Conservation (phyloP, 1,284 basidiomycete genomes). For the Ceratobasidium sp. region DNA sequence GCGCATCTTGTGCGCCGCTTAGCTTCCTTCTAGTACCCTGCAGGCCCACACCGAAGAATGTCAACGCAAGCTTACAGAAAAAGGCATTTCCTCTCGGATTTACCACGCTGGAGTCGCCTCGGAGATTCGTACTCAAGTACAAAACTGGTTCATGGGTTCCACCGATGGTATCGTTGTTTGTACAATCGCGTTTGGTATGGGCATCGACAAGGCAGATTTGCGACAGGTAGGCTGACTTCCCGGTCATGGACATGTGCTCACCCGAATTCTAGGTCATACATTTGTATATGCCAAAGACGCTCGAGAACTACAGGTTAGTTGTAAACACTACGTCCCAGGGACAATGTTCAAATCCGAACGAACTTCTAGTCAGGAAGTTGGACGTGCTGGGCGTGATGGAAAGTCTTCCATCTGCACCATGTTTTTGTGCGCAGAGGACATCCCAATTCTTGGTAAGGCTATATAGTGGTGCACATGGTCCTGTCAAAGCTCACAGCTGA, state of each 20-base stretch:
- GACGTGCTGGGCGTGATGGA: conserved; percentile 48
- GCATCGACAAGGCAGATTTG: conserved; percentile 45
- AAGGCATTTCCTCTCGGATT: conserved; percentile 37
- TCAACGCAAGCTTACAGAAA: conserved; percentile 27
- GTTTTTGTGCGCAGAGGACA: conserved; percentile 45
- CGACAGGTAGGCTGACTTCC: conserved; percentile 33
- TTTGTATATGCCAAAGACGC: conserved; percentile 48
- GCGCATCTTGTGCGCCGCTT: neutral
- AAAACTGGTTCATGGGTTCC: conserved; percentile 47
- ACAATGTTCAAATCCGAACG: neutral
- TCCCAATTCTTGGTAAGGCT: conserved; percentile 42
- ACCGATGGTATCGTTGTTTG: conserved; percentile 46
- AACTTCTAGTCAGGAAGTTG: conserved; percentile 48
- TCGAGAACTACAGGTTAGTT: conserved; percentile 44
- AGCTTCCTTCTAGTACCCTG: conserved; percentile 29
- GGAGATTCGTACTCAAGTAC: conserved; percentile 39
- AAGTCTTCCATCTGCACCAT: conserved; percentile 45
- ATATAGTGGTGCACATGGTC: neutral
- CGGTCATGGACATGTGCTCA: neutral
- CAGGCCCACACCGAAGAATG: conserved; percentile 46
- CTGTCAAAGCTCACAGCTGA: neutral
- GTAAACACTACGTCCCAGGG: neutral
- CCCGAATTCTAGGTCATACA: conserved; percentile 44
- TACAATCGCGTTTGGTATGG: conserved; percentile 49
- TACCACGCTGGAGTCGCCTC: conserved; percentile 46